Base-by-base conservation (phyloP, 805 yeast genomes). In the Kazachstania taianensis region DNA sequence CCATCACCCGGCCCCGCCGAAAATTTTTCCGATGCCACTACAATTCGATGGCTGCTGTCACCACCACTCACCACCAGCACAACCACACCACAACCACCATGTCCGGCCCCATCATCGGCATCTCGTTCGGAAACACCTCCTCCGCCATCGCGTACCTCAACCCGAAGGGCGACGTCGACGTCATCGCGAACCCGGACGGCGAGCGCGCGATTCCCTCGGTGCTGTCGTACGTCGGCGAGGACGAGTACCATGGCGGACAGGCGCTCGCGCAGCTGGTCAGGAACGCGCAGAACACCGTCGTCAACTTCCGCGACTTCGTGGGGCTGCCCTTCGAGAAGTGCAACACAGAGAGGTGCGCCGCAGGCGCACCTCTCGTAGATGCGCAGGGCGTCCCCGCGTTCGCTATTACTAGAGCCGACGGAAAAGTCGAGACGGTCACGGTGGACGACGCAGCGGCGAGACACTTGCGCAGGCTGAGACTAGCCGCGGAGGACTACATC, bases 171-270 rank as follows among this genome's bases (percentile, higher is more conserved):
- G 61, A 57, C 41, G 92, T 85, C 45, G 96, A 92, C 57, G 94
- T 92, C 48, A 89, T 92, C 61, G 98, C 98, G 49, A 89, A 92
- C 75, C 96, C 94, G 49, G 98, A 92, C 57, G 98, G 98, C 62
- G 97, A 92, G 66, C 84, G 97, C 68, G 73, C 89, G 41, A 92
- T 92, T 58, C 94, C 97, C 43, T 81, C 97, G 20, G 81, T 82
- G 41, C 71, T 92, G 42, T 77, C 96, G 14, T 92, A 87, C 60
- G 86, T 86, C 40, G 96, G 94, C 42, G 80, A 72, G 38, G 97
- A 92, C 59, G 97, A 92, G 67, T 92, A 84, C 66, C 96, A 92
- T 58, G 98, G 98, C 42, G 81, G 85, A 41, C 97, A 92, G 68
- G 98, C 97, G 40, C 66, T 78, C 50, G 87, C 86, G 39, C 96